phyloP scores from a whole-genome alignment of 257 asterid species.

The Fraxinus americana region DNA sequence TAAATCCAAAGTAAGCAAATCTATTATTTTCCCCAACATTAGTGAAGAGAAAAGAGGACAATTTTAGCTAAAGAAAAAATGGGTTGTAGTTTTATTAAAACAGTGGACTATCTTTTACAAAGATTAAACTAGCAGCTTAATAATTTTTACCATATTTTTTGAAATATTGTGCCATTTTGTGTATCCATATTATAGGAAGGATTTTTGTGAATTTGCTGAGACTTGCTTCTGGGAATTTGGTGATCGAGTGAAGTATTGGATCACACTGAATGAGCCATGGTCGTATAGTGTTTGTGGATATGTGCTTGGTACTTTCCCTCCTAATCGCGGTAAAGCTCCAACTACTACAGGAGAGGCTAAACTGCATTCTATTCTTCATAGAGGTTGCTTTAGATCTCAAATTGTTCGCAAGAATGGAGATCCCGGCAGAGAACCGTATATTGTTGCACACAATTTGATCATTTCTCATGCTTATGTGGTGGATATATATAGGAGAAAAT shows the following conservation, averaged over 20 bases:
- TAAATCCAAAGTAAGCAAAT: no score
- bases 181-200: constrained; percentile 17
- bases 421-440: constrained; percentile 19
- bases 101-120: no score
- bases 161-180: not conserved
- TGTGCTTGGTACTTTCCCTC: constrained; percentile 18
- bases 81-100: no score
- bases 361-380: not conserved
- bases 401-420: not conserved
- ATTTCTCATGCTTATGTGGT: constrained; percentile 22
- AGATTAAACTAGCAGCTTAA: no score
- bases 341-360: not conserved
- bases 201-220: constrained; percentile 38
- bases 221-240: constrained; percentile 50
- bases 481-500: constrained; percentile 10
- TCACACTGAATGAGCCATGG: constrained; percentile 45
- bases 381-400: not conserved
- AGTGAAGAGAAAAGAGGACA: no score
- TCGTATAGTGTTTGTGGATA: constrained; percentile 23
- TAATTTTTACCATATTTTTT: not conserved
- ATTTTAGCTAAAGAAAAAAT: no score
- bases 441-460: constrained; percentile 17
- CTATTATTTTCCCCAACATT: no score
- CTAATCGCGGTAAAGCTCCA: constrained; percentile 19
- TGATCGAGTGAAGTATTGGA: constrained; percentile 44